Base-by-base conservation (phyloP, 2,329 filamentous ascomycete genomes). In the Fusarium tjaetaba region DNA sequence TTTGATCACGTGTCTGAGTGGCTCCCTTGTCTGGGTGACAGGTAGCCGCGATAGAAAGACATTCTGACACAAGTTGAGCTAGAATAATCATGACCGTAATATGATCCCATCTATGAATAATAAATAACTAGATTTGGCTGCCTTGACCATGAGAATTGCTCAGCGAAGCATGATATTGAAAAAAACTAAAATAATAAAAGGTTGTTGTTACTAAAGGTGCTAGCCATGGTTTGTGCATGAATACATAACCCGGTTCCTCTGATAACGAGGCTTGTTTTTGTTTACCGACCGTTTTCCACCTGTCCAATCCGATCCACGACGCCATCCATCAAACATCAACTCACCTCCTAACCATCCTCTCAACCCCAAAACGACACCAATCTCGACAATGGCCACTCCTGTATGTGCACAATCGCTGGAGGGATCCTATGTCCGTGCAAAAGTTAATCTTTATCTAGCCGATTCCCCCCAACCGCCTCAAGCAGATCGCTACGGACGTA, bases 401-500 rank as follows among this genome's bases (percentile, higher is more conserved):
- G 82, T 84, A 80, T 59, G 77, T 67, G 58, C 46, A 61, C 20
- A 28, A 57, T 51, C 30, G 43, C 30, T 30, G 39, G 36, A 24
- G 32, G 41, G n/a, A 53, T 26, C 58, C n/a, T 34, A 30, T 28
- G 55, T 34, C 24, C 32, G 34, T 45, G 24, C 42, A 52, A 20
- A 52, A 73, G 71, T 76, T 80, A 70, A 81, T 61, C 24, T 48
- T 48, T 42, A 30, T 42, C 41, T 79, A 96, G 93, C 94, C 94
- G 69, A 88, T 97, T 78, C 88, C 93, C 68, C 88, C 91, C 77
- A 91, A 90, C 79, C 88, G 94, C 75, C 89, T 97, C 76, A 93
- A 92, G 85, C 93, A 96, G 86, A 96, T 97, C 81, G 92, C 93
- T 77, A 91, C 90, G 81, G 93, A 96, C 87, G 94, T 96, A 88